Conservation (phyloP, 345 rosid species). For the Sisymbrium irio region DNA sequence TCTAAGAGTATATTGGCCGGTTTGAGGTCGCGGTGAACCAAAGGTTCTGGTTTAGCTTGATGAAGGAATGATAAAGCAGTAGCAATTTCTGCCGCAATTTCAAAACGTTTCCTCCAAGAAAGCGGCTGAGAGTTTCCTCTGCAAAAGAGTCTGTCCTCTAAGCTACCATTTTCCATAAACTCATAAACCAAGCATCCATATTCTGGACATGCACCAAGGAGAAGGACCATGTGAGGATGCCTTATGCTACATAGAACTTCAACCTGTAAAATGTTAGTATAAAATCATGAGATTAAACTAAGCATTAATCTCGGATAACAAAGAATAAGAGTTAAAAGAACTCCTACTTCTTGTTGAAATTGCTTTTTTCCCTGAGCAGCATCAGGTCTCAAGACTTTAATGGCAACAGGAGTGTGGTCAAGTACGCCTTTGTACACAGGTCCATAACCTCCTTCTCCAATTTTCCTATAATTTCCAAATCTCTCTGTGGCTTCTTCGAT, state of each 20-base stretch:
- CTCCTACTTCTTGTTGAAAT: slow-evolving; percentile 74
- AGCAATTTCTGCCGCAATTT: slow-evolving; percentile 73
- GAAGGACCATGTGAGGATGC: slow-evolving; percentile 88
- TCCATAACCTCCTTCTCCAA: slow-evolving; percentile 95
- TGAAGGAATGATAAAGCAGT: slow-evolving; percentile 82
- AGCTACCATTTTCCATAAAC: slow-evolving; percentile 70
- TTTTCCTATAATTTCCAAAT: slow-evolving; percentile 48
- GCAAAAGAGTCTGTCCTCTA: slow-evolving; percentile 67
- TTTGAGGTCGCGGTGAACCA: slow-evolving; percentile 84
- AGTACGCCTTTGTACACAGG: slow-evolving; percentile 75
- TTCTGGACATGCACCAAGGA: slow-evolving; percentile 84
- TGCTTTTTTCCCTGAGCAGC: slow-evolving; percentile 83
- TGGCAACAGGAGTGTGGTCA: slow-evolving; percentile 83
- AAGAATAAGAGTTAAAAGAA: not conserved
- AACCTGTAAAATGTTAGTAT: slow-evolving; percentile 42
- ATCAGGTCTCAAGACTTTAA: slow-evolving; percentile 79
- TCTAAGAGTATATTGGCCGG: slow-evolving; percentile 89
- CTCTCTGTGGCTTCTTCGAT: slow-evolving; percentile 67
- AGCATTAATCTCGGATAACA: not conserved
- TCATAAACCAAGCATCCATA: slow-evolving; percentile 86
- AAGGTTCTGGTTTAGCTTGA: slow-evolving; percentile 88
- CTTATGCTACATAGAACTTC: slow-evolving; percentile 78
- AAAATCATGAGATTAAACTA: not conserved
- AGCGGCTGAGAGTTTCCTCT: slow-evolving; percentile 58
- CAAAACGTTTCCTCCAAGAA: slow-evolving; percentile 65